These are phyloP conservation scores for Xylogone sp. DNA, from an alignment of 2,329 filamentous ascomycete species.

Conservation along the genomic window DNA sequence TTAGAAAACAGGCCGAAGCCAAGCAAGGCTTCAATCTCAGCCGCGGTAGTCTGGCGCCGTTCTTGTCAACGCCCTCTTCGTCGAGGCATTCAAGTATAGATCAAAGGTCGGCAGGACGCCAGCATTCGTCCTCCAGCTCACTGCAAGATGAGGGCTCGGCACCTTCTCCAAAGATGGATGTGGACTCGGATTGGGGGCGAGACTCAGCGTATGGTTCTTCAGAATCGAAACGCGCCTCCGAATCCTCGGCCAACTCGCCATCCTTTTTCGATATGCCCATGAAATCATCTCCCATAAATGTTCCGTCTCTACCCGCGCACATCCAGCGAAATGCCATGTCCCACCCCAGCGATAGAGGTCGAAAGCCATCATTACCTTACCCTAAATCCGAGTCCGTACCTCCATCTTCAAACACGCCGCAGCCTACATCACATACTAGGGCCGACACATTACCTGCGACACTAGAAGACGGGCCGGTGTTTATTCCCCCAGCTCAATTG, in stretches of 20 bases:
- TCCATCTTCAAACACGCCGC: conserved; percentile 24
- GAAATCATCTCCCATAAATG: conserved; percentile 41
- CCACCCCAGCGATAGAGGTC: conserved; percentile 45
- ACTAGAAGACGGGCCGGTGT: conserved; percentile 41
- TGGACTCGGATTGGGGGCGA: conserved; percentile 40
- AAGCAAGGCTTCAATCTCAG: conserved; percentile 49
- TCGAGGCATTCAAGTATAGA: conserved; percentile 12
- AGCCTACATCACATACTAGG: conserved; percentile 23
- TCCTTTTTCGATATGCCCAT: conserved; percentile 39
- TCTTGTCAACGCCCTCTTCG: conserved; percentile 31
- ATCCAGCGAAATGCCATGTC: conserved; percentile 19
- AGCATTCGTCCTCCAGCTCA: conserved; percentile 13
- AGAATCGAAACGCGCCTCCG: conserved; percentile 43
- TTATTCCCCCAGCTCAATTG: conserved; percentile 53
- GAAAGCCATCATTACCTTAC: conserved; percentile 50
- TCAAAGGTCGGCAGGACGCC: conserved; percentile 16
- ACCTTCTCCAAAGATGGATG: conserved; percentile 15
- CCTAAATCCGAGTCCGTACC: conserved; percentile 40
- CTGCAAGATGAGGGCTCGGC: conserved; percentile 9
- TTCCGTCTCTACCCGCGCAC: conserved; percentile 28
- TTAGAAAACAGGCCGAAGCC: conserved; percentile 68
- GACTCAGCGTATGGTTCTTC: conserved; percentile 53
- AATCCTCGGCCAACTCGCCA: conserved; percentile 12
- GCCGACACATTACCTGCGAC: conserved; percentile 52
- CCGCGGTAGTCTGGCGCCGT: conserved; percentile 39